These are phyloP conservation scores for Ensete ventricosum DNA, from an alignment of 176 grass and related monocot genomes.

Conservation along the genomic window DNA sequence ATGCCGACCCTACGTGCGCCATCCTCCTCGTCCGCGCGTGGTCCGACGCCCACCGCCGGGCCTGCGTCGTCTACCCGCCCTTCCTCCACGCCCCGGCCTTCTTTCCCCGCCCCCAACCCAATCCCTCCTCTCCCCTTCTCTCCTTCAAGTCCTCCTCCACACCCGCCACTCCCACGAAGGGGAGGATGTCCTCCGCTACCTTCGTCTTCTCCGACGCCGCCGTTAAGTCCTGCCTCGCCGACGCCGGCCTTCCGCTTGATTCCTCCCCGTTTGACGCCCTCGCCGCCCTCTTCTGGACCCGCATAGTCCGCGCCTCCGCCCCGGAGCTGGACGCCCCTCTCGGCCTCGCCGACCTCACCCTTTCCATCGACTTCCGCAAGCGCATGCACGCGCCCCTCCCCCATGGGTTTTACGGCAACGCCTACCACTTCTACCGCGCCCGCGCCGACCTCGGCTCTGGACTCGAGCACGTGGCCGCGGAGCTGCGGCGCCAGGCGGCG, in stretches of 20 bases:
- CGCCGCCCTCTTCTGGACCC: constrained; percentile 67
- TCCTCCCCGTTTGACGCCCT: constrained; percentile 54
- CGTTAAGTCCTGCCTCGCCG: constrained; percentile 26
- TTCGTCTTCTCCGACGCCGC: constrained; percentile 51
- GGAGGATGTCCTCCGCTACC: constrained; percentile 51
- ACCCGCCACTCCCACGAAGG: background rate
- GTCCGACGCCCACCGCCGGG: constrained; percentile 57
- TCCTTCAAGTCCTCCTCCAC: constrained; percentile 1
- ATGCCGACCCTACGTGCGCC: constrained; percentile 65
- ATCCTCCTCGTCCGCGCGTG: constrained; percentile 51
- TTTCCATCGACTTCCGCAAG: constrained; percentile 63
- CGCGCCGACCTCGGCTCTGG: constrained; percentile 44
- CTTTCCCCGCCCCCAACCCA: background rate
- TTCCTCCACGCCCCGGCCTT: background rate
- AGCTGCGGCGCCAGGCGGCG: background rate
- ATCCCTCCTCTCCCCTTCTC: constrained; percentile 39
- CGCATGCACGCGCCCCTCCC: constrained; percentile 70
- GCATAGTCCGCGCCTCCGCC: constrained; percentile 12
- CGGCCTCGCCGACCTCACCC: constrained; percentile 33
- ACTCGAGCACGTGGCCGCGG: constrained; percentile 19
- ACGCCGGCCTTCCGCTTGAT: constrained; percentile 25
- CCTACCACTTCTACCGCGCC: constrained; percentile 40
- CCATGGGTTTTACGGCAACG: constrained; percentile 57
- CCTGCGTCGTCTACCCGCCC: constrained; percentile 15
- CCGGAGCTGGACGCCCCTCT: background rate